A percentile compares a stretch with the other conserved stretches of the same genome.
Evolutionary conservation across 495 filamentous ascomycete genomes (phyloP).

Genomic region (Aspergillus campestris): DNA sequence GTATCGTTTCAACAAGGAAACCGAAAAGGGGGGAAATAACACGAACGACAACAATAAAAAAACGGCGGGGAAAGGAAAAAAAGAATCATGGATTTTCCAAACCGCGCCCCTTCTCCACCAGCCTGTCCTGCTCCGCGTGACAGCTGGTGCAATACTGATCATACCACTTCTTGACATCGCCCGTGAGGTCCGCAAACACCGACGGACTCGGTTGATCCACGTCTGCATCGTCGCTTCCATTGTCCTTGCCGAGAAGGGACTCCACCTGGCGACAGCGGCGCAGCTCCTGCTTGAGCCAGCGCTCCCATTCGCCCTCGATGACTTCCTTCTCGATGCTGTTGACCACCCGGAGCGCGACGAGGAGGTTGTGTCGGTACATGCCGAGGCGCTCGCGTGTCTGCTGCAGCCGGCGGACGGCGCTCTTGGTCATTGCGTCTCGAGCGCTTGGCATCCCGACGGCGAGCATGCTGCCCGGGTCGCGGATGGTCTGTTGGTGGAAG

Average conservation of each 20-base stretch:
- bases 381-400: constrained; percentile 75
- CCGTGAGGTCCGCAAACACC: constrained; percentile 33
- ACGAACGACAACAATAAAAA: background rate
- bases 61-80: background rate
- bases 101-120: constrained; percentile 10
- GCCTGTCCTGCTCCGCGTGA: constrained; percentile 45
- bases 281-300: constrained; percentile 71
- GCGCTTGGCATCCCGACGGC: constrained; percentile 25
- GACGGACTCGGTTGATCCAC: constrained; percentile 15
- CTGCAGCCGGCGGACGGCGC: constrained; percentile 57
- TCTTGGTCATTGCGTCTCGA: constrained; percentile 41
- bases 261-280: constrained; percentile 57
- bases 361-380: constrained; percentile 78
- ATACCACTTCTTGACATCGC: constrained; percentile 54
- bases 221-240: constrained; percentile 17
- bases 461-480: constrained; percentile 20
- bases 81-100: constrained; percentile 10
- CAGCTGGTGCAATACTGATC: constrained; percentile 70
- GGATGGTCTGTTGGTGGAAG: constrained; percentile 34
- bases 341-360: constrained; percentile 84
- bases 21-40: too few relatives aligned
- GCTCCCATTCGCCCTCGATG: constrained; percentile 79
- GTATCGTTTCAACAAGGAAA: constrained; percentile 22
- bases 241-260: constrained; percentile 34
- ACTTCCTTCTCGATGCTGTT: constrained; percentile 84